A percentile compares a stretch with the other conserved stretches of the same genome.
Conservation (phyloP, 306 rosid genomes). For the Styphnolobium japonicum region DNA sequence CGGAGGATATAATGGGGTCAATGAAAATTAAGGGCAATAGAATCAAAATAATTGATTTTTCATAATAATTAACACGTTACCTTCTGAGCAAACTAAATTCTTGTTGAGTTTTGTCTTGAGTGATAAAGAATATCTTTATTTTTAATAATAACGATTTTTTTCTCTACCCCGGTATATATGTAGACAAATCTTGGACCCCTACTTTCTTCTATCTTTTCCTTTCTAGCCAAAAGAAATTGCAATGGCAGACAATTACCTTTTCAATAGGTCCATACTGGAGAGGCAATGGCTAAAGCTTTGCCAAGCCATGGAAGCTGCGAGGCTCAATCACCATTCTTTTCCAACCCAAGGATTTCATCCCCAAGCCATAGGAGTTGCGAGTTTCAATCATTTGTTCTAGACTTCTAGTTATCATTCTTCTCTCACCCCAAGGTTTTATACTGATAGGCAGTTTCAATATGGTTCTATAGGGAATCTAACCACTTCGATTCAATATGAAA, state of each 20-base stretch:
- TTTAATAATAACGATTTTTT: no score
- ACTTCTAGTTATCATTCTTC: not conserved
- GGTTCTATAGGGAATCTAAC: not conserved
- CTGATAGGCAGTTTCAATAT: not conserved
- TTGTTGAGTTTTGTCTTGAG: no score
- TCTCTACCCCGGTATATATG: no score
- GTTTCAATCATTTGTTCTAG: not conserved
- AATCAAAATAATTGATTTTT: no score
- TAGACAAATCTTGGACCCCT: no score
- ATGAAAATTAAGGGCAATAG: no score
- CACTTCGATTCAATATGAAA: not conserved
- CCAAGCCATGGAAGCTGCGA: not conserved
- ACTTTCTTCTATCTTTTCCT: not conserved
- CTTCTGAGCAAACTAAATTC: no score
- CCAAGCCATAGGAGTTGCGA: not conserved
- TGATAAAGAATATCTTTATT: no score
- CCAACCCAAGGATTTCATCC: not conserved
- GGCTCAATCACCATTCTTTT: not conserved
- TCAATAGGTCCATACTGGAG: not conserved
- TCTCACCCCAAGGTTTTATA: not conserved
- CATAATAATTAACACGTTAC: no score
- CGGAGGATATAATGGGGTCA: no score
- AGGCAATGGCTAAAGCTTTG: not conserved
- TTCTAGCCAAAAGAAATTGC: not conserved
- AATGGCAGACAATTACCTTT: not conserved